Evolutionary conservation across 2,329 filamentous ascomycete genomes (phyloP).

Genomic region (Ophiocordyceps sinensis): DNA sequence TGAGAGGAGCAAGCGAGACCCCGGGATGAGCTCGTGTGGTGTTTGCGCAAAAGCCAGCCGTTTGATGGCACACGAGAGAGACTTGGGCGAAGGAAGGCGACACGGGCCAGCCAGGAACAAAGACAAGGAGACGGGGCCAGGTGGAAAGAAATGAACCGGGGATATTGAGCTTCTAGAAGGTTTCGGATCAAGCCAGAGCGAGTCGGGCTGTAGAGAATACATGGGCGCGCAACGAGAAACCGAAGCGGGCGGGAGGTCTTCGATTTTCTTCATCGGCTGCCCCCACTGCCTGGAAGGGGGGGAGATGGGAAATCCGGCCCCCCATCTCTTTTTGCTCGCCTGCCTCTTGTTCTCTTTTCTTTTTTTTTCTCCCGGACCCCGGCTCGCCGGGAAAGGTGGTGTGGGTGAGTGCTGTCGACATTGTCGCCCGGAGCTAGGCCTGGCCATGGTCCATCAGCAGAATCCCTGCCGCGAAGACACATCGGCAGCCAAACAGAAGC

Average conservation of each 20-base stretch:
- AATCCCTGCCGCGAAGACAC: slow-evolving; percentile 4
- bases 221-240: neutral
- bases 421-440: neutral
- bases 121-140: neutral
- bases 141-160: neutral
- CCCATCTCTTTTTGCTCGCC: neutral
- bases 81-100: neutral
- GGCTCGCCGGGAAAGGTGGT: too few species aligned
- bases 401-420: neutral
- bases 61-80: too few species aligned
- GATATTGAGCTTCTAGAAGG: slow-evolving; percentile 14
- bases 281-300: neutral
- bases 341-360: neutral
- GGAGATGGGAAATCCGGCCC: neutral
- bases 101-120: neutral
- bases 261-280: neutral
- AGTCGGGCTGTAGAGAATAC: neutral
- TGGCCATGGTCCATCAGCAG: neutral
- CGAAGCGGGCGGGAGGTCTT: neutral
- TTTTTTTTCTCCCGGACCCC: neutral
- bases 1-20: too few species aligned
- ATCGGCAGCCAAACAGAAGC: slow-evolving; percentile 1
- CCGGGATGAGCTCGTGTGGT: too few species aligned
- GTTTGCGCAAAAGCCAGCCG: too few species aligned
- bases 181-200: slow-evolving; percentile 6